A percentile compares a stretch with the other conserved stretches of the same genome.
Conservation (phyloP, 495 filamentous ascomycete species). For the Xylaria cubensis region DNA sequence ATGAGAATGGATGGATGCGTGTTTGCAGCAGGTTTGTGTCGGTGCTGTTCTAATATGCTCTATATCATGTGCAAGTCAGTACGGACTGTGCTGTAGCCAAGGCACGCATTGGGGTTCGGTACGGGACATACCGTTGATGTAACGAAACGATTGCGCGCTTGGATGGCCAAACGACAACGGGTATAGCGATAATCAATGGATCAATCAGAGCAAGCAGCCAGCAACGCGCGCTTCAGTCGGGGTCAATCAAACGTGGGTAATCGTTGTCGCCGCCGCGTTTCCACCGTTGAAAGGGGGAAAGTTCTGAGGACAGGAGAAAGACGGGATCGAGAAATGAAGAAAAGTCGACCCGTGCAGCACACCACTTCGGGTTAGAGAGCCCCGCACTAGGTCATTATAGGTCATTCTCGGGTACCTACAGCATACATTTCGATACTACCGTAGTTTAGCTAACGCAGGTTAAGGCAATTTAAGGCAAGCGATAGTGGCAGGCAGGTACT, state of each 20-base stretch:
- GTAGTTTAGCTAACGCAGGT: background rate
- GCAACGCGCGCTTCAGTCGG: background rate
- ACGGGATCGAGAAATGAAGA: conserved; percentile 6
- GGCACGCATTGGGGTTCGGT: background rate
- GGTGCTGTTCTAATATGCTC: background rate
- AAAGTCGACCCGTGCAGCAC: conserved; percentile 14
- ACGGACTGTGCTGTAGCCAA: conserved; percentile 9
- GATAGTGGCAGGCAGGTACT: background rate
- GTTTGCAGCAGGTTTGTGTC: background rate
- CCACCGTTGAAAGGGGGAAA: conserved; percentile 22
- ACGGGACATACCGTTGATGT: conserved; percentile 4
- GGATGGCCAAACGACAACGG: background rate
- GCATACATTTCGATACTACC: background rate
- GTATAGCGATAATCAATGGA: background rate
- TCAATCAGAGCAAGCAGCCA: conserved; percentile 5
- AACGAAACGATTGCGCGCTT: background rate
- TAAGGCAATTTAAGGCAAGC: background rate
- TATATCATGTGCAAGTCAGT: background rate
- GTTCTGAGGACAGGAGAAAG: conserved; percentile 1
- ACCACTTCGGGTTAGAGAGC: conserved; percentile 18
- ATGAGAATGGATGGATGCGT: background rate
- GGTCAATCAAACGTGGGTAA: background rate
- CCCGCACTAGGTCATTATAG: conserved; percentile 13
- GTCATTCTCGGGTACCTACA: conserved; percentile 9
- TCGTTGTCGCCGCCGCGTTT: conserved; percentile 11